A percentile compares a stretch with the other conserved stretches of the same genome.
Conservation (phyloP, 257 asterid species). For the Scutellaria minor region DNA sequence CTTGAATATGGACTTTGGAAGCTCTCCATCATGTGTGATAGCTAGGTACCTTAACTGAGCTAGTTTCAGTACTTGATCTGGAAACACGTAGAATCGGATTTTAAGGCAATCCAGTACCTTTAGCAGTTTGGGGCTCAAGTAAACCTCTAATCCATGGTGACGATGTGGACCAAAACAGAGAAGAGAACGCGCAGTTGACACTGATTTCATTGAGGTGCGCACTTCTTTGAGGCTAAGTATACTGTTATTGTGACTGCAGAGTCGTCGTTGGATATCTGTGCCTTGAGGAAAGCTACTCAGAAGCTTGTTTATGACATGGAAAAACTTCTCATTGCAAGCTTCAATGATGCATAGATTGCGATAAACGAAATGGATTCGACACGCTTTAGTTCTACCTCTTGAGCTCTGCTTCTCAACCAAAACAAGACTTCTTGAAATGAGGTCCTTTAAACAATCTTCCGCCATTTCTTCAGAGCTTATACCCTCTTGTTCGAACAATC, state of each 20-base stretch:
- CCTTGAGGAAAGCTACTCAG: not conserved
- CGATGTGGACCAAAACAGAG: not conserved
- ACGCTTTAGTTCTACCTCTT: not conserved
- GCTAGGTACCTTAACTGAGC: constrained; percentile 35
- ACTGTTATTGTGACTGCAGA: constrained; percentile 3
- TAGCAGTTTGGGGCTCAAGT: constrained; percentile 1
- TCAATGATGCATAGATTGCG: not conserved
- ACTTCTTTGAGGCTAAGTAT: not conserved
- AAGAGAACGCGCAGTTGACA: constrained; percentile 23
- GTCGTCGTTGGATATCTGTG: constrained; percentile 1
- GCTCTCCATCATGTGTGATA: not conserved
- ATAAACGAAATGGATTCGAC: constrained; percentile 4
- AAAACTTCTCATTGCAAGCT: constrained; percentile 10
- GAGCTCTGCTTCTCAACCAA: not conserved
- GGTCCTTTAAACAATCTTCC: not conserved
- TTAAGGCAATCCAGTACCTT: constrained; percentile 24
- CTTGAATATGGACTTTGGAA: constrained; percentile 14
- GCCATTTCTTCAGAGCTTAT: constrained; percentile 22
- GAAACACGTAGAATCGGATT: constrained; percentile 10
- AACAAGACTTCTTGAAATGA: constrained; percentile 18
- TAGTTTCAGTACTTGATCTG: not conserved
- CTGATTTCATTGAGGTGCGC: not conserved
- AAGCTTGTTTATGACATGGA: not conserved
- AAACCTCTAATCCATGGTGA: not conserved
- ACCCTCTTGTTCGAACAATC: not conserved